Conservation (phyloP, 169 alveolate genomes). For the Eimeria sp. region DNA sequence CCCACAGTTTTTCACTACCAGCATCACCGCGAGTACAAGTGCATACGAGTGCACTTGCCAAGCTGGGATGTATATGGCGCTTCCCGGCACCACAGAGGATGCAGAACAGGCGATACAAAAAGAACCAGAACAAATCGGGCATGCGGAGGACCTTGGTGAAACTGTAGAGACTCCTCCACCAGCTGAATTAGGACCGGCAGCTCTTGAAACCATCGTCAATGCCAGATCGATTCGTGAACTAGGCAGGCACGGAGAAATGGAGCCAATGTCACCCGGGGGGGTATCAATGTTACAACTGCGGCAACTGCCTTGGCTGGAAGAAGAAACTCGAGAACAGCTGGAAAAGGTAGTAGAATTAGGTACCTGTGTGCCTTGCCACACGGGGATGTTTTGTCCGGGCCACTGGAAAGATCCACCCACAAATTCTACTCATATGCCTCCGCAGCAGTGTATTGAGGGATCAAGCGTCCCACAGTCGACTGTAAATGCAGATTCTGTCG, state of each 20-base stretch:
- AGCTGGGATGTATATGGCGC: conserved; percentile 81
- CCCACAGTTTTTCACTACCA: conserved; percentile 83
- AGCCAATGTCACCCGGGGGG: conserved; percentile 7
- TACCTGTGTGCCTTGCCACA: conserved; percentile 78
- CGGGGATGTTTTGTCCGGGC: conserved; percentile 83
- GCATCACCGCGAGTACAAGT: conserved; percentile 78
- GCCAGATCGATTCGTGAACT: conserved; percentile 71
- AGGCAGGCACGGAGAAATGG: conserved; percentile 44
- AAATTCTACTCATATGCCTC: conserved; percentile 83
- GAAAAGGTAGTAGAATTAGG: conserved; percentile 79
- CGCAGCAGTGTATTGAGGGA: conserved; percentile 84
- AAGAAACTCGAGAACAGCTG: conserved; percentile 71
- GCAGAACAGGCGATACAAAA: neutral
- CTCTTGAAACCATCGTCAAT: conserved; percentile 33
- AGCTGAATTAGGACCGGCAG: conserved; percentile 55
- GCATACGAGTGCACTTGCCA: conserved; percentile 84
- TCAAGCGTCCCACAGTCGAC: conserved; percentile 80
- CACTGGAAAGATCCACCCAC: conserved; percentile 83
- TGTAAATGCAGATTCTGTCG: conserved; percentile 82
- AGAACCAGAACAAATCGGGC: neutral
- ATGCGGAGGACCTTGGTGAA: neutral
- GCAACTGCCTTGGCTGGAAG: conserved; percentile 62
- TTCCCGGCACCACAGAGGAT: conserved; percentile 39
- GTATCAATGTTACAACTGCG: conserved; percentile 3
- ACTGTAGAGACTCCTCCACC: neutral